Evolutionary conservation across 2,329 filamentous ascomycete species (phyloP).

Genomic region (Sporothrix luriei): DNA sequence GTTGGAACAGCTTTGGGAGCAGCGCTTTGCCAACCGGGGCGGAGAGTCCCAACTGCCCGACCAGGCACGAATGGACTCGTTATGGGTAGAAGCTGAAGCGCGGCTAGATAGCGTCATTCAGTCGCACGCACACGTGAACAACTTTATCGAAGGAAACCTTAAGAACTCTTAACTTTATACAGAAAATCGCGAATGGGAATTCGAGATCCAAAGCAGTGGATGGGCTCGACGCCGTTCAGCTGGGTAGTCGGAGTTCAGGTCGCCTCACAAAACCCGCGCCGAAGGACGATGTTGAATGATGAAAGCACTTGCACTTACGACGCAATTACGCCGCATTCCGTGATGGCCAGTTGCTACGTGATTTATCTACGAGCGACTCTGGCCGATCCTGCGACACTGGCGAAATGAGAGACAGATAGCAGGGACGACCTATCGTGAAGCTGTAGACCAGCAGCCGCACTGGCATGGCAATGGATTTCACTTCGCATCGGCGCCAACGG

Average conservation of each 20-base stretch:
- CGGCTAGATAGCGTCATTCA: background rate
- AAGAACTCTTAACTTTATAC: too few species aligned
- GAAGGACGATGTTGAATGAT: background rate
- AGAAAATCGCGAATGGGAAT: too few species aligned
- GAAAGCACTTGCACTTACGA: background rate
- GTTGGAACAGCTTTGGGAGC: background rate
- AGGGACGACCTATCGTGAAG: too few species aligned
- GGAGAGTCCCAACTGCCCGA: conserved; percentile 23
- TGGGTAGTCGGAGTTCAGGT: background rate
- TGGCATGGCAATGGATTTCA: too few species aligned
- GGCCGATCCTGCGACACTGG: too few species aligned
- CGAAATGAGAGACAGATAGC: too few species aligned
- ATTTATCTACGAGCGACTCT: too few species aligned
- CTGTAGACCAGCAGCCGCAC: too few species aligned
- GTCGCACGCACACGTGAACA: too few species aligned
- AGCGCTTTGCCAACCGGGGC: conserved; percentile 5
- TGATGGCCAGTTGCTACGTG: too few species aligned
- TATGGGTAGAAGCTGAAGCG: background rate
- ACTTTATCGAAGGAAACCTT: too few species aligned
- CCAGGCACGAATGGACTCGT: background rate
- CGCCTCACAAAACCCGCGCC: background rate
- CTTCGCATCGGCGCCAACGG: background rate
- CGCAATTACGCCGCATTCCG: too few species aligned
- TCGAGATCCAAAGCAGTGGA: background rate
- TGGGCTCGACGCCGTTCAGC: background rate